phyloP scores from a whole-genome alignment of 768 basidiomycete species.

The Naematelia encephala region DNA sequence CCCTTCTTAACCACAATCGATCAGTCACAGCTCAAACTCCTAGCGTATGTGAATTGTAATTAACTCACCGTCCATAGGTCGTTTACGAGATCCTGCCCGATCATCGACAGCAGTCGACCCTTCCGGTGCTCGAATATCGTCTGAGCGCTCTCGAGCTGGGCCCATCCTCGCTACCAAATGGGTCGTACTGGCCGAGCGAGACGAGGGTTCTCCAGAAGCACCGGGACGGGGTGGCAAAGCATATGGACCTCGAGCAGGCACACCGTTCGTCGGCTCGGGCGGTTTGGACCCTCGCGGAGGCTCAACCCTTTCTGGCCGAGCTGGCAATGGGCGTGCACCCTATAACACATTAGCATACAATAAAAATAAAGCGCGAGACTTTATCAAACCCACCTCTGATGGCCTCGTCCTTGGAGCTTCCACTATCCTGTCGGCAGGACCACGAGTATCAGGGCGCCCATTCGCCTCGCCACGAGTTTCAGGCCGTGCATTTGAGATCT shows the following conservation, averaged over 20 bases:
- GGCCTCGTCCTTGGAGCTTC: constrained; percentile 26
- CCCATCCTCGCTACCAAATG: constrained; percentile 20
- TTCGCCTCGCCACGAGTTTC: not conserved
- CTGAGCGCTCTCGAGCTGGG: constrained; percentile 6
- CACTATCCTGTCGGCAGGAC: constrained; percentile 24
- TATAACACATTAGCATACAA: not conserved
- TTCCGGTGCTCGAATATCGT: not conserved
- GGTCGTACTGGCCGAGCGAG: not conserved
- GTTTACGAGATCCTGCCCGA: constrained; percentile 23
- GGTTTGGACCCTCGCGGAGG: not conserved
- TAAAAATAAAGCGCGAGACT: not conserved
- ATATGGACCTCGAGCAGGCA: constrained; percentile 8
- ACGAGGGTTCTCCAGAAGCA: constrained; percentile 2
- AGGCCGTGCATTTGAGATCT: constrained; percentile 16
- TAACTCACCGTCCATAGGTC: constrained; percentile 38
- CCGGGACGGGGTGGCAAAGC: constrained; percentile 21
- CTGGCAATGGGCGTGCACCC: not conserved
- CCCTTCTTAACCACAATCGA: too few relatives aligned
- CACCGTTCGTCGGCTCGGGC: not conserved
- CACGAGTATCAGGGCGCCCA: not conserved
- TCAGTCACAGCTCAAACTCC: too few relatives aligned
- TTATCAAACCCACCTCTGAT: constrained; percentile 17
- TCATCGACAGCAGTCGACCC: not conserved
- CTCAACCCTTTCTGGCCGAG: constrained; percentile 1
- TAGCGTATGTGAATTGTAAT: too few relatives aligned